These are phyloP conservation scores for Plasmodium cynomolgi DNA, from an alignment of 169 alveolate species.

Conservation along the genomic window DNA sequence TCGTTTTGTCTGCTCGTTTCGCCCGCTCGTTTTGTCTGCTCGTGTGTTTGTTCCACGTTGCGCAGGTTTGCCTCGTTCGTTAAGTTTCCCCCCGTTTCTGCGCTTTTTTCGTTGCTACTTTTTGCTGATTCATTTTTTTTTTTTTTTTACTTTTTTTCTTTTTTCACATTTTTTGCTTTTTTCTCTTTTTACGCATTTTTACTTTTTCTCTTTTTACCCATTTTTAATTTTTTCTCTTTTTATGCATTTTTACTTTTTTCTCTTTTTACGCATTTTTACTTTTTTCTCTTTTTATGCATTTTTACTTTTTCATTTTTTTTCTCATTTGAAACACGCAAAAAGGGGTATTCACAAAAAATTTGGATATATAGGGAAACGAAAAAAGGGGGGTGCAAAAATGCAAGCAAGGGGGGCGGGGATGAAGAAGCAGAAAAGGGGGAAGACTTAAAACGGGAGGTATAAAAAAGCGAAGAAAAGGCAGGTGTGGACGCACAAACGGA, in stretches of 20 bases:
- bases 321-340: not conserved
- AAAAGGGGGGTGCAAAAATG: not conserved
- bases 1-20: not conserved
- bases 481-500: not conserved
- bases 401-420: not conserved
- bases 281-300: not conserved
- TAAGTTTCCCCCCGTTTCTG: not conserved
- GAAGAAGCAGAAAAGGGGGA: not conserved
- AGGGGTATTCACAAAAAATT: not conserved
- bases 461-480: not conserved
- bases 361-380: not conserved
- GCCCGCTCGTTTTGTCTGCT: not conserved
- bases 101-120: not conserved
- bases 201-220: not conserved
- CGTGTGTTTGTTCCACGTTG: not conserved
- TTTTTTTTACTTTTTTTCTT: too few species aligned
- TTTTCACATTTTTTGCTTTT: not conserved
- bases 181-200: not conserved
- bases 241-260: not conserved
- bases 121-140: too few species aligned
- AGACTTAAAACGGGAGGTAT: not conserved
- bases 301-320: not conserved
- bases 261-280: not conserved
- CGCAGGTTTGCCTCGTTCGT: not conserved
- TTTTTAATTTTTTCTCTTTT: not conserved